phyloP scores from a whole-genome alignment of 495 filamentous ascomycete species.

The Aspergillus baeticus region DNA sequence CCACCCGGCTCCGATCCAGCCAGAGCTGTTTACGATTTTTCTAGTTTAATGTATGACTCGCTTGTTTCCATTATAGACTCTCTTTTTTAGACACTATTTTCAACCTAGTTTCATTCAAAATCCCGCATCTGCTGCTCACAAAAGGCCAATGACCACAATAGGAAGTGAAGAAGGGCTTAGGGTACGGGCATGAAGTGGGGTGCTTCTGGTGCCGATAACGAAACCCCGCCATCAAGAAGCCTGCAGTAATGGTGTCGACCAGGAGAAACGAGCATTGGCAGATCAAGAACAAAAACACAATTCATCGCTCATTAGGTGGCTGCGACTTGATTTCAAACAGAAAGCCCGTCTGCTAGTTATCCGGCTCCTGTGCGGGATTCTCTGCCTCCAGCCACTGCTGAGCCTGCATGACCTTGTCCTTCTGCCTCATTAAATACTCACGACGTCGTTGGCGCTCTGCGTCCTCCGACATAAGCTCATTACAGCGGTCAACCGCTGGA shows the following conservation, averaged over 20 bases:
- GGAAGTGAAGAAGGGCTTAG: slow-evolving; percentile 46
- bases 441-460: slow-evolving; percentile 42
- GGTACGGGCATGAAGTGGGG: slow-evolving; percentile 42
- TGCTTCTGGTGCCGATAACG: slow-evolving; percentile 1
- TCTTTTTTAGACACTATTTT: not conserved
- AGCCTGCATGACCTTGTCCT: slow-evolving; percentile 44
- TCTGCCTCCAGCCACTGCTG: slow-evolving; percentile 37
- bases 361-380: slow-evolving; percentile 15
- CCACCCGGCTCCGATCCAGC: not conserved
- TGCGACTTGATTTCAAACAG: slow-evolving; percentile 13
- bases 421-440: slow-evolving; percentile 35
- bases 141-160: slow-evolving; percentile 2
- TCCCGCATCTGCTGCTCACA: not conserved
- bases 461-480: slow-evolving; percentile 51
- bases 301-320: slow-evolving; percentile 7
- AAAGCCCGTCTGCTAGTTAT: not conserved
- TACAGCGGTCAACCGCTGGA: slow-evolving; percentile 37
- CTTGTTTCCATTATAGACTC: not conserved
- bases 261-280: not conserved
- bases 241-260: not conserved
- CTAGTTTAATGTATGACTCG: not conserved
- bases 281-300: not conserved
- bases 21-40: not conserved
- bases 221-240: slow-evolving; percentile 12
- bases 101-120: not conserved